These are phyloP conservation scores for Schizophyllum amplum DNA, from an alignment of 1,284 basidiomycete genomes.

Conservation along the genomic window DNA sequence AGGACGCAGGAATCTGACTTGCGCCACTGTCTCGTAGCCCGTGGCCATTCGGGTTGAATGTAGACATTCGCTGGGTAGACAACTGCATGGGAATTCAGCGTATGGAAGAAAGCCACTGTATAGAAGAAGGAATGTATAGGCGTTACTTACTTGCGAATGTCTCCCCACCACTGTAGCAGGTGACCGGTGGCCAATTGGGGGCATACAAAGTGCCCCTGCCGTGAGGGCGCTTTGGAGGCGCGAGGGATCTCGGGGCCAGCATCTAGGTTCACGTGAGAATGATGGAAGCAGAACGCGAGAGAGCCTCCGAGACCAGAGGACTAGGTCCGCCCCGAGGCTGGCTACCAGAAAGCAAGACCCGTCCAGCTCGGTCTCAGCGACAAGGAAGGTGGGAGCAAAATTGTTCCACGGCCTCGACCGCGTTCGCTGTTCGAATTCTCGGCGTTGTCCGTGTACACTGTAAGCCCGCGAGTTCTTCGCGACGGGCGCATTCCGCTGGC, in stretches of 20 bases:
- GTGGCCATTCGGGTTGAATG: no score
- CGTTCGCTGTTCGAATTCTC: neutral
- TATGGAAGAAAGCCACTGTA: no score
- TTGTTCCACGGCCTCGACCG: neutral
- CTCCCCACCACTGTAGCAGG: no score
- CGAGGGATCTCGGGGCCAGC: neutral
- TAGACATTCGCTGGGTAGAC: no score
- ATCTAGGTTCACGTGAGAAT: neutral
- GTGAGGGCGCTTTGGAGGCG: no score
- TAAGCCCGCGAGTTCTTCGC: neutral
- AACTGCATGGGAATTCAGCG: no score
- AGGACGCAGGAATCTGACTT: no score
- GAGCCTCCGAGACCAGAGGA: neutral
- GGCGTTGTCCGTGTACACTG: neutral
- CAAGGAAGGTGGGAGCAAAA: neutral
- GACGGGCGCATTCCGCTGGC: neutral
- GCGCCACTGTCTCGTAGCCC: no score
- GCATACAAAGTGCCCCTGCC: no score
- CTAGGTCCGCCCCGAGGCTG: neutral
- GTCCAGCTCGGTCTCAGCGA: neutral
- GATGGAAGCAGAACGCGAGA: neutral
- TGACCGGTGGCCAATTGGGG: no score
- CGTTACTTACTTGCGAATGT: no score
- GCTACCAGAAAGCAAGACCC: neutral
- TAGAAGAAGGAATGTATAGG: no score